Percentiles rank a stretch among this genome's conserved stretches.
Evolutionary conservation across 2,329 filamentous ascomycete genomes (phyloP).

Genomic region (Epichloe brachyelytri): DNA sequence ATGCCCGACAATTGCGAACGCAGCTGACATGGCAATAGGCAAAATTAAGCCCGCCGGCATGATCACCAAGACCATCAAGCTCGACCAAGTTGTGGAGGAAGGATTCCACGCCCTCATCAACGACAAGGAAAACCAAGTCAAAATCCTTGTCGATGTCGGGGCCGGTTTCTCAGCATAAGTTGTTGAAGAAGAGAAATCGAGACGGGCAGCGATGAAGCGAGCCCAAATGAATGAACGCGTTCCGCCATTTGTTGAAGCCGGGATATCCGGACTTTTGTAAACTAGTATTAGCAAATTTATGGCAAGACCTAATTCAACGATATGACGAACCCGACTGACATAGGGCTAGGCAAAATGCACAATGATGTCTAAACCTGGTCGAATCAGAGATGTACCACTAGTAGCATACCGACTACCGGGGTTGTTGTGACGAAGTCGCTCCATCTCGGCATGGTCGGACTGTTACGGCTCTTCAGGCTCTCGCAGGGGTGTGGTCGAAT

Average conservation of each 20-base stretch:
- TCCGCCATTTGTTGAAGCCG: neutral
- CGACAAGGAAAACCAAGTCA: constrained; percentile 49
- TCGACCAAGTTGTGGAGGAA: constrained; percentile 42
- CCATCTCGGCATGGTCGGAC: no score
- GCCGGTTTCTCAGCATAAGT: constrained; percentile 1
- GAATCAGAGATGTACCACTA: no score
- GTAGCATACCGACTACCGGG: no score
- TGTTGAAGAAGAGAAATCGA: neutral
- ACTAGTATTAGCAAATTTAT: neutral
- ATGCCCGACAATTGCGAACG: neutral
- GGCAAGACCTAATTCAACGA: neutral
- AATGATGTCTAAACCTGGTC: no score
- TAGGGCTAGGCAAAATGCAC: no score
- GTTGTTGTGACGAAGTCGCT: no score
- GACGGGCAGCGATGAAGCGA: no score
- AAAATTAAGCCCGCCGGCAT: constrained; percentile 39
- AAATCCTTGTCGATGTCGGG: constrained; percentile 41
- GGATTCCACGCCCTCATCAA: constrained; percentile 44
- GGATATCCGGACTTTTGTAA: neutral
- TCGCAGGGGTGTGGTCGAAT: no score
- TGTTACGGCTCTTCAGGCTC: no score
- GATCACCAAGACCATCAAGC: constrained; percentile 45
- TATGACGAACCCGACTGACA: no score
- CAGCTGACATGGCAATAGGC: constrained; percentile 17
- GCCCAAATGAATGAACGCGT: neutral